phyloP scores from a whole-genome alignment of 2,329 filamentous ascomycete genomes.

The Ophiocordyceps sinensis region DNA sequence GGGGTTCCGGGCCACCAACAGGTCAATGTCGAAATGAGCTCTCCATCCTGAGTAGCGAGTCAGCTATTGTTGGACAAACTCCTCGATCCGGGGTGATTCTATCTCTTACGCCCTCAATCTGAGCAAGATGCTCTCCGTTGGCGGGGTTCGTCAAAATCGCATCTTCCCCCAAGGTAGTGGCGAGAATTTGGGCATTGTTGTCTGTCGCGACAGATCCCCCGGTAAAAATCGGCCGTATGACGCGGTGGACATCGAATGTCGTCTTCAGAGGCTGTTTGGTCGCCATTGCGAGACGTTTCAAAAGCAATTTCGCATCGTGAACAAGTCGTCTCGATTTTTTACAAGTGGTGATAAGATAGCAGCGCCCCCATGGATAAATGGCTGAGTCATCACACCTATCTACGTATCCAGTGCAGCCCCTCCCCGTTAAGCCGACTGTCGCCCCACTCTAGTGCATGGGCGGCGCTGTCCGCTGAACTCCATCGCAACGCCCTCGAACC shows the following conservation, averaged over 20 bases:
- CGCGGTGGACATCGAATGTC: constrained; percentile 72
- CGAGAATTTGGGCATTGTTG: constrained; percentile 66
- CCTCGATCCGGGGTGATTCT: too few relatives aligned
- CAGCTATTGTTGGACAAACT: not conserved
- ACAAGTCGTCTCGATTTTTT: not conserved
- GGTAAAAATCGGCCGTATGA: constrained; percentile 86
- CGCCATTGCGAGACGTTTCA: constrained; percentile 27
- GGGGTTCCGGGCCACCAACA: constrained; percentile 23
- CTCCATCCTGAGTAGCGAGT: constrained; percentile 46
- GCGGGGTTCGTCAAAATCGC: constrained; percentile 73
- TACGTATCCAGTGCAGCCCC: too few relatives aligned
- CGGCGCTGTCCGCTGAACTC: too few relatives aligned
- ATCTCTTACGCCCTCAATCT: constrained; percentile 66
- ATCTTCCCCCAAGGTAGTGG: constrained; percentile 85
- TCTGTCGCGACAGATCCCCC: constrained; percentile 79
- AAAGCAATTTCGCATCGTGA: not conserved
- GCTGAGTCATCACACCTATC: constrained; percentile 1
- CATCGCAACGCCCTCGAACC: too few relatives aligned
- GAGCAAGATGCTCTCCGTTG: constrained; percentile 67
- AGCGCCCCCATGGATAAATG: not conserved
- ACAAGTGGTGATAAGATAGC: not conserved
- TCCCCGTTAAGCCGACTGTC: too few relatives aligned
- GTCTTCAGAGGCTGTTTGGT: constrained; percentile 58
- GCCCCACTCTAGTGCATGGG: too few relatives aligned
- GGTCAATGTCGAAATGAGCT: constrained; percentile 61